phyloP scores from a whole-genome alignment of 2,329 filamentous ascomycete genomes.

The Claviceps capensis region DNA sequence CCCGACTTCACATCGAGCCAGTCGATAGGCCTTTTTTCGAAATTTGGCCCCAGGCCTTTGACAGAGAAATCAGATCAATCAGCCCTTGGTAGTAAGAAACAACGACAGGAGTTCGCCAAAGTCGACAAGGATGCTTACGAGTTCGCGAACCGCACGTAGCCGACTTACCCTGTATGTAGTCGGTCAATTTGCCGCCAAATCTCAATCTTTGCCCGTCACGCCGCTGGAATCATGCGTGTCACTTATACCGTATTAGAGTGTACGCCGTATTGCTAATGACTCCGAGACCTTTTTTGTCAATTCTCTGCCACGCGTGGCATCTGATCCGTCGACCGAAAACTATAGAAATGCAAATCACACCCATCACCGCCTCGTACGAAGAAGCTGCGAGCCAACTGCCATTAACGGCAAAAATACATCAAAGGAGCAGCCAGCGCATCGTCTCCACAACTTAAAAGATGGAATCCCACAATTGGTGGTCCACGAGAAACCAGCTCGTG shows the following conservation, averaged over 20 bases:
- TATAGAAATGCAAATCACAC: not conserved
- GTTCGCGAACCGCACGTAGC: not conserved
- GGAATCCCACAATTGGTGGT: not conserved
- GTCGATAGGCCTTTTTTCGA: too few species aligned
- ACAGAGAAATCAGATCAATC: too few species aligned
- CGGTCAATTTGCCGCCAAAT: not conserved
- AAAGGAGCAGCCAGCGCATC: not conserved
- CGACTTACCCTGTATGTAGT: not conserved
- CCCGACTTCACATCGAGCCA: too few species aligned
- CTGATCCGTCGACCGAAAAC: not conserved
- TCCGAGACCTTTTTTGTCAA: not conserved
- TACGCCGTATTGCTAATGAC: too few species aligned
- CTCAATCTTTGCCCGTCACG: not conserved
- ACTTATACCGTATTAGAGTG: not conserved
- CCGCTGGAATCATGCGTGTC: not conserved
- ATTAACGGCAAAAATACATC: not conserved
- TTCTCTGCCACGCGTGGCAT: too few species aligned
- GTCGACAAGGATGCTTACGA: too few species aligned
- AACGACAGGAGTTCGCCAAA: too few species aligned
- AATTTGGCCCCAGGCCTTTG: too few species aligned
- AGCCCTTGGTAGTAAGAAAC: too few species aligned
- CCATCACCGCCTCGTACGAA: not conserved
- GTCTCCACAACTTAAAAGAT: not conserved
- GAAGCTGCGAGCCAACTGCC: not conserved
- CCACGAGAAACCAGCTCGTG: not conserved